Base-by-base conservation (phyloP, 2,329 filamentous ascomycete genomes). In the Pseudocercospora musae region DNA sequence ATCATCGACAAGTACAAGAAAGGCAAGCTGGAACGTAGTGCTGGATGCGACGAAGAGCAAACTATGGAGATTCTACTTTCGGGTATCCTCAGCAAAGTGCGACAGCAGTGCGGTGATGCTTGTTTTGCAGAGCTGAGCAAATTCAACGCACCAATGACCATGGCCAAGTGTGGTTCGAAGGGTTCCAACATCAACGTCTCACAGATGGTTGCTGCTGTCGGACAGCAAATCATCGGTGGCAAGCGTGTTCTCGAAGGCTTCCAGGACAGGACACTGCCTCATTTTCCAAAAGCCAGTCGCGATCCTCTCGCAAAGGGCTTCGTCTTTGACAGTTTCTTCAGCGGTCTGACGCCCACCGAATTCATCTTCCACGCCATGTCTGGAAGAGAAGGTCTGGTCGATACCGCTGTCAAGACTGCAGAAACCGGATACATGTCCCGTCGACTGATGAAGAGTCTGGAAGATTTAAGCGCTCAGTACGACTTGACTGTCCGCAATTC, bases 361-460 rank as follows among this genome's bases (percentile, higher is more conserved):
- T 98, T 99, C 76, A 85, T 98, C 61, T 98, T 99, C 79, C 95
- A 99, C 85, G 95, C 95, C 69, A 97, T 98, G 80, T 96, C 92
- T 71, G 95, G 95, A 71, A 90, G 95, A 87, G 95, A 98, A 86
- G 95, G 95, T 86, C 81, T 99, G 69, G 93, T 99, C 73, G 95
- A 99, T 85, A 99, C 95, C 1, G 95, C 95, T 64, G 95, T 98
- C 79, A 99, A 99, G 81, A 99, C 95, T 58, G 95, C 95, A 58
- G 95, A 99, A 77, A 99, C 95, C 10, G 95, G 95, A 67, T 99
- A 99, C 79, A 99, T 99, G 95, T 98, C 94, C 66, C 89, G 95
- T 79, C 88, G 95, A 69, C 77, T 99, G 74, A 99, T 99, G 94
- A 99, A 99, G 78, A 96, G 92, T 2, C 79, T 99, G 54, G 95